These are phyloP conservation scores for Thyridium curvatum DNA, from an alignment of 2,329 filamentous ascomycete species.

Conservation along the genomic window DNA sequence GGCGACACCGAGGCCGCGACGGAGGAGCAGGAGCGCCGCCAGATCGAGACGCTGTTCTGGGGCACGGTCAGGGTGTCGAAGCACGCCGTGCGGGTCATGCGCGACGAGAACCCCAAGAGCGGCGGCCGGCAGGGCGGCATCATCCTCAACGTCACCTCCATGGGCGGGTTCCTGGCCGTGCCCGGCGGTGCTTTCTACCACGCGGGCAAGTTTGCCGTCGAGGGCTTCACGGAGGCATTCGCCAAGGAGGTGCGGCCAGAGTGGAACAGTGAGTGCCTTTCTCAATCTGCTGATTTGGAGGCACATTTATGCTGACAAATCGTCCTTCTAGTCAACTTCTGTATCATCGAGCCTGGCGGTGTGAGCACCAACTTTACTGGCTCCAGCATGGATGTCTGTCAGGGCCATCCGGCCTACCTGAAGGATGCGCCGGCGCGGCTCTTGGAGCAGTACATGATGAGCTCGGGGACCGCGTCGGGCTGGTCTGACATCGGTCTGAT, in stretches of 20 bases:
- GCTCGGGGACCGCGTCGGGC: slow-evolving; percentile 13
- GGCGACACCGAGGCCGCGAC: slow-evolving; percentile 17
- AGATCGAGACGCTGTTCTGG: slow-evolving; percentile 22
- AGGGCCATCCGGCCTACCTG: slow-evolving; percentile 30
- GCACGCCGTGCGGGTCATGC: slow-evolving; percentile 20
- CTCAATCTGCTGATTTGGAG: no score
- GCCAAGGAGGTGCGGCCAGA: slow-evolving; percentile 32
- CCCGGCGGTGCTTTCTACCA: slow-evolving; percentile 31
- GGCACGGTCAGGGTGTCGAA: slow-evolving; percentile 16
- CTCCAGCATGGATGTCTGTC: slow-evolving; percentile 19
- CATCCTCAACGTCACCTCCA: slow-evolving; percentile 48
- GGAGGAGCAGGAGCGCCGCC: slow-evolving; percentile 14
- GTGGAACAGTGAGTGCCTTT: slow-evolving; percentile 30
- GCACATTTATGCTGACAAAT: background rate
- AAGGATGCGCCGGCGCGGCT: slow-evolving; percentile 22
- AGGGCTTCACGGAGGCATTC: slow-evolving; percentile 39
- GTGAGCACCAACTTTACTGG: slow-evolving; percentile 27
- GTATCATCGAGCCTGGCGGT: slow-evolving; percentile 33
- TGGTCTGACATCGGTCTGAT: slow-evolving; percentile 26
- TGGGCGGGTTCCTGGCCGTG: slow-evolving; percentile 34
- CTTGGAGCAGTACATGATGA: slow-evolving; percentile 19
- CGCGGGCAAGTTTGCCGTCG: slow-evolving; percentile 35
- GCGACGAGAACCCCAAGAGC: slow-evolving; percentile 14
- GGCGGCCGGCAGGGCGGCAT: slow-evolving; percentile 35
- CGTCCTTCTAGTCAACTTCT: slow-evolving; percentile 26